Percentiles rank a stretch among this genome's conserved stretches.
Evolutionary conservation across 2,329 filamentous ascomycete species (phyloP).

Genomic region (Microdochium nivale): DNA sequence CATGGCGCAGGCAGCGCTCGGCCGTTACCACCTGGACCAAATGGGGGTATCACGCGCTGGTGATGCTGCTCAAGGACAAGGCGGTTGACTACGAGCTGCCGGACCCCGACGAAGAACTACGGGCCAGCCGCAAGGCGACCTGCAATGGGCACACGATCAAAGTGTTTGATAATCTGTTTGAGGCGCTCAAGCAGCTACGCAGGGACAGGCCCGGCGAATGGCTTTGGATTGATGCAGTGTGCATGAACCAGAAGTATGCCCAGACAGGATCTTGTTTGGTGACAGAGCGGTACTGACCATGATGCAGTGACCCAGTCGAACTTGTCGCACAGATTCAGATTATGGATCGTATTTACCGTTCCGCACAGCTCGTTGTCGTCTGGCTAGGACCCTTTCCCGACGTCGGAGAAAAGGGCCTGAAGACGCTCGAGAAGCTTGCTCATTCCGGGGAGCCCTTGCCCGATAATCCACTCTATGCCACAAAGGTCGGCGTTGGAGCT

Average conservation of each 20-base stretch:
- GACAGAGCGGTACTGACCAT: neutral
- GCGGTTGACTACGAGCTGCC: neutral
- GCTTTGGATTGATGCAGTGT: neutral
- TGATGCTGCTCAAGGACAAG: neutral
- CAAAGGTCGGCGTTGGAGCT: neutral
- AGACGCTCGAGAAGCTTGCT: neutral
- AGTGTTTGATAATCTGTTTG: neutral
- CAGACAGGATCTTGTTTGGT: neutral
- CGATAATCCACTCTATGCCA: neutral
- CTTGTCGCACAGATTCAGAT: neutral
- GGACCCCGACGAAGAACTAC: neutral
- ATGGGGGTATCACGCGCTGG: neutral
- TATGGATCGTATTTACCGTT: neutral
- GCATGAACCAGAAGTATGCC: neutral
- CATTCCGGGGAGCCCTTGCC: neutral
- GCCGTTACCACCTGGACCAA: neutral
- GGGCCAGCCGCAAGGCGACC: too few species aligned
- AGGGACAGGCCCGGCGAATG: neutral
- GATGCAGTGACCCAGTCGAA: neutral
- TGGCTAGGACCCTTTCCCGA: neutral
- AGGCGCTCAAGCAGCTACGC: neutral
- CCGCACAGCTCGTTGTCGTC: neutral
- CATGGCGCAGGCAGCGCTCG: neutral
- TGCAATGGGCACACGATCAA: neutral
- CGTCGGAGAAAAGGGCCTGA: neutral